phyloP scores from a whole-genome alignment of 2,329 filamentous ascomycete species.

The Fusarium paranaense region DNA sequence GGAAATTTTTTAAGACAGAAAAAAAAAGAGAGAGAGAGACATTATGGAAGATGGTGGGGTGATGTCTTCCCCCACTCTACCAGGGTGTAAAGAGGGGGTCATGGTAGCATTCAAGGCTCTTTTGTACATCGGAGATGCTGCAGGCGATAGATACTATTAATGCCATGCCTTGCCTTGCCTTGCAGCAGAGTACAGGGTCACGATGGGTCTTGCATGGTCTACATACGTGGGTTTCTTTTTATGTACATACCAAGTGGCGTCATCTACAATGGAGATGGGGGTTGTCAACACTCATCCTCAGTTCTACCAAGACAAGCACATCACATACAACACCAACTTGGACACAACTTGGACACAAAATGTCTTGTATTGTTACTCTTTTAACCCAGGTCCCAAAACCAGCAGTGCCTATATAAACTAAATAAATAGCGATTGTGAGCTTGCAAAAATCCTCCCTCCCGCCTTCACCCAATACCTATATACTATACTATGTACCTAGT shows the following conservation, averaged over 20 bases:
- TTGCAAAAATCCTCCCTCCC: conserved; percentile 14
- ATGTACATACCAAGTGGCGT: not conserved
- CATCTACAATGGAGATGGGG: not conserved
- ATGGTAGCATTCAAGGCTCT: not conserved
- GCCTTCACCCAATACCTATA: conserved; percentile 30
- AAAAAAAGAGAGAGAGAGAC: not conserved
- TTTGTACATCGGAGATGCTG: not conserved
- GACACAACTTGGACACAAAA: not conserved
- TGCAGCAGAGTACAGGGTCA: not conserved
- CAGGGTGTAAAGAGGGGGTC: not conserved
- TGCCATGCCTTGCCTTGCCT: not conserved
- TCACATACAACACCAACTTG: not conserved
- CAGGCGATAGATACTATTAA: not conserved
- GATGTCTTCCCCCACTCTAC: not conserved
- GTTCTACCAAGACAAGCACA: not conserved
- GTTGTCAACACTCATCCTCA: not conserved
- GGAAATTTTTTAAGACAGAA: not conserved
- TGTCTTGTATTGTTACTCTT: conserved; percentile 10
- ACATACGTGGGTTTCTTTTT: not conserved
- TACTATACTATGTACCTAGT: conserved; percentile 13
- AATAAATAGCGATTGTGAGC: conserved; percentile 29
- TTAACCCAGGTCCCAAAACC: conserved; percentile 1
- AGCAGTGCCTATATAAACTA: conserved; percentile 21
- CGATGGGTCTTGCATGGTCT: not conserved
- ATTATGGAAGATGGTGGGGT: not conserved